Evolutionary conservation across 352 stramenopile genomes (phyloP), one percentile per base, ranked within the genome.

Genomic region (Phytophthora multivora): DNA sequence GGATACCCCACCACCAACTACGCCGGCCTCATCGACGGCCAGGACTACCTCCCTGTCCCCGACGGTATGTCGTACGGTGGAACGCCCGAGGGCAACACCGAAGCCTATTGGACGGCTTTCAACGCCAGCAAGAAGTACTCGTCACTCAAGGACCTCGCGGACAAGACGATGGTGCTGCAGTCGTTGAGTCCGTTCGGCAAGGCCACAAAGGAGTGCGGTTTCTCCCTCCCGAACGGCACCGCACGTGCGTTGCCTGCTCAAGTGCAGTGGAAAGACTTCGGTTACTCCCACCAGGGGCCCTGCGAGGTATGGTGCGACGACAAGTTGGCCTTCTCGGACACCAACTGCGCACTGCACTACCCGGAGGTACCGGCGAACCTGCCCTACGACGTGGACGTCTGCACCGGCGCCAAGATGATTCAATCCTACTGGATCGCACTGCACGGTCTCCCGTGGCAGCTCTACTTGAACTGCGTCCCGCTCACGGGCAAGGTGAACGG

Each of bases 291-390:
- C 62, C 66, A 76, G 6, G 77, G 77, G 16, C 80, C 80, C 18
- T 89, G 80, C 46, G 77, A 89, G 35, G 68, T 80, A 25, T 89
- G 77, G 77, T 85, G 73, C 25, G 77, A 83, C 52, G 68, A 77
- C 55, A 86, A 81, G 40, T 39, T 86, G 9, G 71, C 60, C 10
- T 84, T 79, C 42, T 58, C 65, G 11, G 46, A 77, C 43, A 54
- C 77, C 21, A 68, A 72, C 28, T 89, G 80, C 58, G 59, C 62
- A 5, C 57, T 58, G 10, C 67, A 74, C 40, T 86, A 76, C 59
- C 65, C 64, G 1, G 41, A 63, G 19, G 53, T 66, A 2, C 71
- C 66, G 33, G 73, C 60, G 8, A 62, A 10, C 6, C 51, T 89
- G 23, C 66, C 80, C 5, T 77, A 83, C 43, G 69, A 90, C 52